Conservation (phyloP, 768 basidiomycete genomes). For the Leccinum broughii region DNA sequence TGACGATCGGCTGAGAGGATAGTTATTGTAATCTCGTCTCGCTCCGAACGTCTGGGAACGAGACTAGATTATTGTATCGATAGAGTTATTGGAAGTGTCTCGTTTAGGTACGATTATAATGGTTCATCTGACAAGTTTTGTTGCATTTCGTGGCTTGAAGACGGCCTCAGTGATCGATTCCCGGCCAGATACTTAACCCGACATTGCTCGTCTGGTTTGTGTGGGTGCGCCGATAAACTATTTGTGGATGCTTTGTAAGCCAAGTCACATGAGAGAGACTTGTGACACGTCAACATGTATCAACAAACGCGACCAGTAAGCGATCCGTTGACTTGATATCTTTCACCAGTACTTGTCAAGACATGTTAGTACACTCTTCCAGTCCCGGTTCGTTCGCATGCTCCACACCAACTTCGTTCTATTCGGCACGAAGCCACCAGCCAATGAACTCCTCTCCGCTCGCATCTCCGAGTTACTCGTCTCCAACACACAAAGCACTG, state of each 20-base stretch:
- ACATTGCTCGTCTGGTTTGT: no score
- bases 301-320: slow-evolving; percentile 26
- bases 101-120: neutral
- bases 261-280: slow-evolving; percentile 15
- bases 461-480: slow-evolving; percentile 44
- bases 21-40: neutral
- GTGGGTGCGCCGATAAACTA: no score
- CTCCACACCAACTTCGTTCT: slow-evolving; percentile 40
- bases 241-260: neutral
- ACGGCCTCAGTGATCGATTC: neutral
- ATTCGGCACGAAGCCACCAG: slow-evolving; percentile 30
- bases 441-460: slow-evolving; percentile 55
- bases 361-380: slow-evolving; percentile 28
- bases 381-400: slow-evolving; percentile 32
- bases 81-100: neutral
- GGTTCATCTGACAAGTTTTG: neutral
- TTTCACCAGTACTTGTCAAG: neutral
- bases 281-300: slow-evolving; percentile 25
- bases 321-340: slow-evolving; percentile 1
- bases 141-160: neutral
- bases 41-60: neutral
- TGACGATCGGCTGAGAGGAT: slow-evolving; percentile 26
- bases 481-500: slow-evolving; percentile 45
- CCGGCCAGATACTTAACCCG: no score
- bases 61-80: slow-evolving; percentile 8